Evolutionary conservation across 495 filamentous ascomycete genomes (phyloP), one percentile per base, ranked within the genome.

Genomic region (Hyaloscypha finlandica): DNA sequence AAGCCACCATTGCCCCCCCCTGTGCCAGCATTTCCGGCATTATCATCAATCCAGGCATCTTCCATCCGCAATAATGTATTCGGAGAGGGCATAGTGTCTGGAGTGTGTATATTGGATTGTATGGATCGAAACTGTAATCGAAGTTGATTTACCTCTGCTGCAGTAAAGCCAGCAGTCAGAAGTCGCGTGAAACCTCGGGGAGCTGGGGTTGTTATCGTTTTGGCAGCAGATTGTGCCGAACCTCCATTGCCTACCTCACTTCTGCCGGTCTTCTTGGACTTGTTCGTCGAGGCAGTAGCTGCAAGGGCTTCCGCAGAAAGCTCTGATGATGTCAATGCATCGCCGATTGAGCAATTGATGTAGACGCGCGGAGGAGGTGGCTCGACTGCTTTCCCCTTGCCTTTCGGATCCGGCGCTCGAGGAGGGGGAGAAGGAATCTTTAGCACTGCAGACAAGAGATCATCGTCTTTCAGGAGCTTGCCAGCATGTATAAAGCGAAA

Each of bases 11-110:
- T 25, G 12, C 69, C 57, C 12, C 56, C 57, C 32, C 71, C 66
- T 14, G 65, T 19, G 64, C 74, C 31, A 63, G 63, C 53, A 63
- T 66, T 63, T 2, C 68, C 71, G 29, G 81, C 77, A 64, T 88
- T 88, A 70, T 87, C 88, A 66, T 99, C 95, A 70, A 99, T 89
- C 95, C 95, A 99, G 12, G 89, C 81, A 69, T 99, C 94, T 73
- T 99, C 95, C 67, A 97, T 89, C 67, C 64, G 84, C 74, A 69
- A 83, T 77, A 82, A 75, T 12, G 76, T 77, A 71, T 78, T 76
- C 4, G 84, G 81, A 57, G 78, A 81, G 8, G 93, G 93, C 90
- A 96, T 92, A 1, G 89, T 91, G 74, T 96, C 92, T 8, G 90
- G 91, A 9, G 93, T 95, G 64, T 90, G 88, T 9, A 90, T 86